These are phyloP conservation scores for Hanseniaspora jakobsenii DNA, from an alignment of 805 yeast genomes.

Conservation along the genomic window DNA sequence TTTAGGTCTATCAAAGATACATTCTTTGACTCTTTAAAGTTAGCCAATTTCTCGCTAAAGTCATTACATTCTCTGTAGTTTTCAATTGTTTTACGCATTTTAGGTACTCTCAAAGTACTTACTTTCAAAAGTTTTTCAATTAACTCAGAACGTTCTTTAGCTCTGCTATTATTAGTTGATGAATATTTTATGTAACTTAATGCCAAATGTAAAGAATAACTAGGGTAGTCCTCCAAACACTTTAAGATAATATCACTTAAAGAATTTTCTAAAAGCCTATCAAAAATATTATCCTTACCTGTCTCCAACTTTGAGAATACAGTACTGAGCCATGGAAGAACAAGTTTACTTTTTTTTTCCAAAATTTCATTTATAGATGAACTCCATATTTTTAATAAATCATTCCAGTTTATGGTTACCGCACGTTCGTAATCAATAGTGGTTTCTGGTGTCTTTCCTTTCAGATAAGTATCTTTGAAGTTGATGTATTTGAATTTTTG, in stretches of 20 bases:
- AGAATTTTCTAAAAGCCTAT: constrained; percentile 5
- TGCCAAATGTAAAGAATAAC: background rate
- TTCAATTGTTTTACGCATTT: background rate
- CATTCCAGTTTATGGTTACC: background rate
- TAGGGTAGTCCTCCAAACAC: background rate
- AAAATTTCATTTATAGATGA: background rate
- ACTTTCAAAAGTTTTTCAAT: background rate
- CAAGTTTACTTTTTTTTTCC: background rate
- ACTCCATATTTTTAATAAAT: background rate
- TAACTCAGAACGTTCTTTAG: background rate
- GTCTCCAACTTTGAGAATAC: constrained; percentile 4
- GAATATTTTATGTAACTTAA: constrained; percentile 7
- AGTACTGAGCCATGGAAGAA: constrained; percentile 12
- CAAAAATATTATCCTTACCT: constrained; percentile 4
- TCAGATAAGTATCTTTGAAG: too few relatives aligned
- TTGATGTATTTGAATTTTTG: background rate
- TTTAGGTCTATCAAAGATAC: background rate
- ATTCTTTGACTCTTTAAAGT: background rate
- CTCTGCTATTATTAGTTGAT: constrained; percentile 3
- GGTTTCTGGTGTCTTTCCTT: too few relatives aligned
- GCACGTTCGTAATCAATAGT: too few relatives aligned
- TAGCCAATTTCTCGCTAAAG: background rate
- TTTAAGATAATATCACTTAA: background rate
- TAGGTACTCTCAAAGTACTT: background rate
- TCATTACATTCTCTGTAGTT: constrained; percentile 1